phyloP scores from a whole-genome alignment of 768 basidiomycete species.

The Kwoniella botswanensis region DNA sequence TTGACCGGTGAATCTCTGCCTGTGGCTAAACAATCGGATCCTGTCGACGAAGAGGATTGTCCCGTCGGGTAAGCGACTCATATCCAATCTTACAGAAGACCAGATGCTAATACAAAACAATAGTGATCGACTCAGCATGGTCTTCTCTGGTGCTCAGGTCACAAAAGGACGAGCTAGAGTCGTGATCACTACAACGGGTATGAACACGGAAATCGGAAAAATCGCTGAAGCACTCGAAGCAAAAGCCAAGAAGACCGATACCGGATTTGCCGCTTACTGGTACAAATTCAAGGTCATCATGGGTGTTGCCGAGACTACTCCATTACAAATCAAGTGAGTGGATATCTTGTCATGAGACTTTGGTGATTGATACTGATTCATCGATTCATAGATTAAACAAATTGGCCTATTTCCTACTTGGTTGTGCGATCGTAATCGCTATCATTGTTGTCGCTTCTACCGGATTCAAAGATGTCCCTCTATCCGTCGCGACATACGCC shows the following conservation, averaged over 20 bases:
- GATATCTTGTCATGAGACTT: constrained; percentile 7
- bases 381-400: constrained; percentile 59
- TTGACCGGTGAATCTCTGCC: constrained; percentile 62
- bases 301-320: constrained; percentile 59
- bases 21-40: constrained; percentile 60
- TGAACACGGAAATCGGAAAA: constrained; percentile 64
- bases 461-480: constrained; percentile 54
- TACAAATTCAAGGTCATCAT: constrained; percentile 63
- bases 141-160: constrained; percentile 60
- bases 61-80: constrained; percentile 44
- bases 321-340: constrained; percentile 61
- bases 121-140: constrained; percentile 51
- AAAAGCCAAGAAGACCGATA: constrained; percentile 52
- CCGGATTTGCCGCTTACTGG: constrained; percentile 61
- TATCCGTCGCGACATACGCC: constrained; percentile 59
- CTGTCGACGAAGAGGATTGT: constrained; percentile 50
- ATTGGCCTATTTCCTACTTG: constrained; percentile 57
- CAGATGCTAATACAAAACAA: neutral
- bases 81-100: neutral
- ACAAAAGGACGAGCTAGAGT: constrained; percentile 65
- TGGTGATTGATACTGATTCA: constrained; percentile 27
- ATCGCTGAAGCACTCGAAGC: constrained; percentile 59
- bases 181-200: constrained; percentile 63
- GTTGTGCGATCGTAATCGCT: constrained; percentile 54
- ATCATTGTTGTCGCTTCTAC: constrained; percentile 59